Evolutionary conservation across 192 early-diverging fungal genomes (phyloP).

Genomic region (Mortierella antarctica): DNA sequence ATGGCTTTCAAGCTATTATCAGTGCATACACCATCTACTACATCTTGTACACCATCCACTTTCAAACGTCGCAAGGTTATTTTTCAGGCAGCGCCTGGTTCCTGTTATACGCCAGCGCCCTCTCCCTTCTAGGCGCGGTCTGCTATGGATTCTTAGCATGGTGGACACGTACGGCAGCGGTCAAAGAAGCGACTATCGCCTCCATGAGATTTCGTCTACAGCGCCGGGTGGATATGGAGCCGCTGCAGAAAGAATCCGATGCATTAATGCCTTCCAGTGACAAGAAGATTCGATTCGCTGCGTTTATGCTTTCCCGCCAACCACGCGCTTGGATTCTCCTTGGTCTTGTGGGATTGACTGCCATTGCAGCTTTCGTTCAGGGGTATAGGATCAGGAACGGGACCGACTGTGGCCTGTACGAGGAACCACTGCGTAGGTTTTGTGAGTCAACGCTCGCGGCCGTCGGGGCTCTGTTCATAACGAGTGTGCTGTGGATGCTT

Average conservation of each 20-base stretch:
- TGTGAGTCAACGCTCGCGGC: constrained; percentile 7
- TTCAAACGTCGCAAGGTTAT: constrained; percentile 4
- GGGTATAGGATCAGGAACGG: constrained; percentile 13
- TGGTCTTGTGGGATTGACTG: constrained; percentile 3
- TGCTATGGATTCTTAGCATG: constrained; percentile 15
- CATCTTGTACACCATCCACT: constrained; percentile 6
- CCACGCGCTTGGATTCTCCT: constrained; percentile 10
- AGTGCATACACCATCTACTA: constrained; percentile 8
- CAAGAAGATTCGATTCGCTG: constrained; percentile 1
- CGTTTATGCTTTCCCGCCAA: constrained; percentile 7
- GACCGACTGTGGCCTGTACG: constrained; percentile 4
- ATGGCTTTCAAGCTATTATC: neutral
- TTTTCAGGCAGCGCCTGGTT: constrained; percentile 22
- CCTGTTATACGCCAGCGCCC: constrained; percentile 1
- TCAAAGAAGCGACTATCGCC: neutral
- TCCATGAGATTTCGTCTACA: too few species aligned
- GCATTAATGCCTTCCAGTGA: too few species aligned
- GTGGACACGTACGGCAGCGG: neutral
- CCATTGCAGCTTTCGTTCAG: constrained; percentile 9
- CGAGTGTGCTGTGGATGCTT: constrained; percentile 14
- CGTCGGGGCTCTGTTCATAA: constrained; percentile 6
- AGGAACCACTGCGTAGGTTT: neutral
- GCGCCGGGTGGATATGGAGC: too few species aligned
- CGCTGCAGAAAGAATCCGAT: too few species aligned
- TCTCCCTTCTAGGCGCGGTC: neutral